Evolutionary conservation across 305 asterid genomes (phyloP), one percentile per base, ranked within the genome.

Genomic region (Fraxinus ornus): DNA sequence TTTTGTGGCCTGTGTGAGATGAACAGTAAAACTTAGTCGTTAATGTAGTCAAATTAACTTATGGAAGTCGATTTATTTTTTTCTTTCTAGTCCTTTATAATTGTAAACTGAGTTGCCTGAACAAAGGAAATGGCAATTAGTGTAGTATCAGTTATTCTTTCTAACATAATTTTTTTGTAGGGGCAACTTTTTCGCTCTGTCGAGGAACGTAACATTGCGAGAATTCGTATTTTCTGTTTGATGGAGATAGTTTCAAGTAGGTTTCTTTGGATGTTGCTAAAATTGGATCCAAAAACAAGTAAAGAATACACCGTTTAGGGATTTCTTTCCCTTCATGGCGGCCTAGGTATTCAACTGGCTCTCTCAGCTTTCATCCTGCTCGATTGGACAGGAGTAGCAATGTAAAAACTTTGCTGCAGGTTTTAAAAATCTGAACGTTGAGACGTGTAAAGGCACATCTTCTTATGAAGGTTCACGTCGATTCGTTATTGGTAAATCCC

Each of bases 111-210:
- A 72, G 83, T 71, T 85, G 81, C 82, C 84, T 70, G 30, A 74
- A 21, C 57, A 78, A 37, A 37, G 28, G 75, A 22, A 84, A 39
- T 80, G 86, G 89, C 82, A 68, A 62, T 79, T 84, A 84, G 78
- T 60, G 75, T 86, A 81, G 88, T 13, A 60, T 9, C 62, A 33
- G 81, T 12, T 64, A 82, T 64, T 83, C 32, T 80, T 84, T 85
- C 52, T 64, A 47, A 78, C 82, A 26, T 74, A 74, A 60, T 68
- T 82, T 86, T 77, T 78, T 78, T 35, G 26, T 79, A 78, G 88
- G 49, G 70, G 68, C 71, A 78, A 62, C 55, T 78, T 71, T 21
- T 81, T 76, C 39, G 33, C 75, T 72, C 55, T 36, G 66, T 78
- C 21, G 77, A 57, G 78, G 76, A 87, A 47, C 75, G 79, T 82